phyloP scores from a whole-genome alignment of 2,329 filamentous ascomycete species.

The Fusarium musae region DNA sequence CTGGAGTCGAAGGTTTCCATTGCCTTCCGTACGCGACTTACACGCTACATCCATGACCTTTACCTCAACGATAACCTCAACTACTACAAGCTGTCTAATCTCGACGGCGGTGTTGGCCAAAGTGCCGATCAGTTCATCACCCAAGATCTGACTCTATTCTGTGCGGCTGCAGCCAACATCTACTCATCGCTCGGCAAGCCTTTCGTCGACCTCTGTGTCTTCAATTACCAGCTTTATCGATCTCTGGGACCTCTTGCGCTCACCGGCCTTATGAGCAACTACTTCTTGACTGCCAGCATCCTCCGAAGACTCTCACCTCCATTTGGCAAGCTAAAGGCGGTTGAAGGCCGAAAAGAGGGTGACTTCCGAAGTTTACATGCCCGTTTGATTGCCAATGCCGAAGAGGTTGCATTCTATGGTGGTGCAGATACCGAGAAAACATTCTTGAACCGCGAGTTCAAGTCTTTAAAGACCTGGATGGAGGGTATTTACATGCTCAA shows the following conservation, averaged over 20 bases:
- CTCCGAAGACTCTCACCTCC: slow-evolving; percentile 89
- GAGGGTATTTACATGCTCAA: slow-evolving; percentile 98
- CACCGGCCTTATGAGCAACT: slow-evolving; percentile 88
- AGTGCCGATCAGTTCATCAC: slow-evolving; percentile 97
- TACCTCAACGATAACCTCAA: slow-evolving; percentile 95
- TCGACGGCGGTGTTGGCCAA: slow-evolving; percentile 92
- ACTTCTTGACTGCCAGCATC: slow-evolving; percentile 92
- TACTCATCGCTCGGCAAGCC: slow-evolving; percentile 99
- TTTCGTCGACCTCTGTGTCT: slow-evolving; percentile 95
- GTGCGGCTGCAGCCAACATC: slow-evolving; percentile 87
- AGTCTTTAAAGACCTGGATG: slow-evolving; percentile 95
- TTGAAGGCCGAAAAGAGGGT: slow-evolving; percentile 93
- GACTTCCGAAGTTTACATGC: slow-evolving; percentile 94
- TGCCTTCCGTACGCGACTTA: slow-evolving; percentile 93
- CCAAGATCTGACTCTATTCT: slow-evolving; percentile 95
- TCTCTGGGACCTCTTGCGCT: slow-evolving; percentile 90
- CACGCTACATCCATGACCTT: slow-evolving; percentile 95
- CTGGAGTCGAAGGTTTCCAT: slow-evolving; percentile 98
- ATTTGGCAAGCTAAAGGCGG: slow-evolving; percentile 95
- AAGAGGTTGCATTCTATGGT: slow-evolving; percentile 97
- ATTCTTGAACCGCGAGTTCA: slow-evolving; percentile 91
- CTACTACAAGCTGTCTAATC: slow-evolving; percentile 93
- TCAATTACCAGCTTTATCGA: slow-evolving; percentile 96
- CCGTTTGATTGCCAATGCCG: slow-evolving; percentile 92
- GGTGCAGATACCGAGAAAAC: slow-evolving; percentile 95